Percentiles rank a stretch among this genome's conserved stretches.
phyloP scores from a whole-genome alignment of 2,329 filamentous ascomycete species.

The Diaporthe velutina region DNA sequence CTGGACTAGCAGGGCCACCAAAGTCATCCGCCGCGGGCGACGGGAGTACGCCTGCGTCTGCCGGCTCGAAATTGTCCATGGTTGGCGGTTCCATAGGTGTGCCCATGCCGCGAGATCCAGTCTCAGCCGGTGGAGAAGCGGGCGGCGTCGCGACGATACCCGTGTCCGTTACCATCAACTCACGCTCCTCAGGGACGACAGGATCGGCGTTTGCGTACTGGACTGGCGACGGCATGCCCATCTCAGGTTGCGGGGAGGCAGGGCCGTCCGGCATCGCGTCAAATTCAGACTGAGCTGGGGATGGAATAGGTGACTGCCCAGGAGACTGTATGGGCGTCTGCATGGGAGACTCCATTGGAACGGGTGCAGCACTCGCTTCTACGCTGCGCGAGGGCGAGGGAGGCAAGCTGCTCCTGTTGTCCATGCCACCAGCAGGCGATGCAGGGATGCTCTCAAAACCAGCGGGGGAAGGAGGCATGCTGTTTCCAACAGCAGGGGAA shows the following conservation, averaged over 20 bases:
- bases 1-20: not conserved
- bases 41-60: not conserved
- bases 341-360: not conserved
- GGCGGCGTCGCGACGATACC: not conserved
- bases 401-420: not conserved
- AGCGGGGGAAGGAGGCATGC: not conserved
- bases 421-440: not conserved
- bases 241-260: not conserved
- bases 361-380: not conserved
- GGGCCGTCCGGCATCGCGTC: not conserved
- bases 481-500: not conserved
- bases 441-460: not conserved
- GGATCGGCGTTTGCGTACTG: not conserved
- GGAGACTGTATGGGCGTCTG: not conserved
- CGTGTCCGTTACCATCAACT: not conserved
- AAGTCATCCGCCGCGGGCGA: not conserved
- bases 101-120: not conserved
- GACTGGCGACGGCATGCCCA: not conserved
- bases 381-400: not conserved
- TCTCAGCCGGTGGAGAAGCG: not conserved
- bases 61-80: constrained; percentile 4
- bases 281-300: not conserved
- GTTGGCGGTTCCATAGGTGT: not conserved
- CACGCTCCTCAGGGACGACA: not conserved
- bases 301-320: not conserved